Percentiles rank a stretch among this genome's conserved stretches.
These are phyloP conservation scores for Debaryomyces prosopidis DNA, from an alignment of 805 yeast genomes.

Conservation along the genomic window DNA sequence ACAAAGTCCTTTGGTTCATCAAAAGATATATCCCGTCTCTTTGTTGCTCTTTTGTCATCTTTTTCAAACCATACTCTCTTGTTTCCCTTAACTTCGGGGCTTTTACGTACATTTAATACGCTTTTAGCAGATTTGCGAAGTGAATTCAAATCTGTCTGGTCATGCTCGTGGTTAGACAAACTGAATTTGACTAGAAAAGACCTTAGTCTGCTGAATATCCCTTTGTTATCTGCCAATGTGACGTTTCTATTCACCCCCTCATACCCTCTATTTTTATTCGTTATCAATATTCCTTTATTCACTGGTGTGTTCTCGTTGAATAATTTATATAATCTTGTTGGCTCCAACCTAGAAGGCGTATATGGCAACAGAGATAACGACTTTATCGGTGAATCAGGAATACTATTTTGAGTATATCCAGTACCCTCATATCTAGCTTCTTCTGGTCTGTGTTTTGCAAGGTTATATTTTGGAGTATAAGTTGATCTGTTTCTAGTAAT, in stretches of 20 bases:
- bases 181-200: constrained; percentile 12
- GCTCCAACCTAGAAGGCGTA: constrained; percentile 9
- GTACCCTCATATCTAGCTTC: not conserved
- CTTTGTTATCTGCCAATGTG: not conserved
- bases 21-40: not conserved
- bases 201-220: constrained; percentile 11
- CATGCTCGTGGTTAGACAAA: constrained; percentile 12
- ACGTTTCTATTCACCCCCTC: constrained; percentile 1
- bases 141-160: constrained; percentile 12
- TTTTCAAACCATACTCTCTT: constrained; percentile 15
- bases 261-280: constrained; percentile 1
- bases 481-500: not conserved
- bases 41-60: not conserved
- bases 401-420: not conserved
- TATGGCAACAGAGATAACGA: not conserved
- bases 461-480: not conserved
- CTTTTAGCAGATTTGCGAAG: constrained; percentile 18
- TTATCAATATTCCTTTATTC: not conserved
- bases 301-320: constrained; percentile 5
- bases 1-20: constrained; percentile 13
- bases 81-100: constrained; percentile 4
- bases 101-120: constrained; percentile 8
- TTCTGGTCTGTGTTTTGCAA: not conserved
- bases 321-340: constrained; percentile 11
- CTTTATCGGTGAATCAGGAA: not conserved